Base-by-base conservation (phyloP, 768 basidiomycete genomes). In the Kwoniella dejecticola region DNA sequence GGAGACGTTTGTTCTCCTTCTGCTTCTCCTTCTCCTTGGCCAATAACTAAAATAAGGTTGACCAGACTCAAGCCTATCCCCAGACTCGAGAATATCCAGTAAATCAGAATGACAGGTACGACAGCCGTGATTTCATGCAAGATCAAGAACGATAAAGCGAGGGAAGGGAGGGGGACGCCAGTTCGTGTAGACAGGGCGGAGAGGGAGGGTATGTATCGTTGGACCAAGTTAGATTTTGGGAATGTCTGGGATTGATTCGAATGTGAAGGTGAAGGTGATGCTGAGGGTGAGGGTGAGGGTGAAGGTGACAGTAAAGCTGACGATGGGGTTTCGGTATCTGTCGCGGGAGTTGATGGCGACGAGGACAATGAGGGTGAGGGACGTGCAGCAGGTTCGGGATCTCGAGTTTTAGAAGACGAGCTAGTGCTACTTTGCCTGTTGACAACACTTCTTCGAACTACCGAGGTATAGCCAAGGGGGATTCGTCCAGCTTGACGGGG, bases 91-190 rank as follows among this genome's bases (percentile, higher is more conserved):
- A 90, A 85, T 0, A 82, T 81, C 71, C 85, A 90, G 77, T 91
- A 95, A 38, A 89, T 74, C 33, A 85, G 84, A 3, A 88, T 83
- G 27, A 93, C 82, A 2, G 92, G 90, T 0, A 86, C 82, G 52
- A 93, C 72, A 0, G 92, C 91, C 0, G 91, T 92, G 11, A 90
- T 65, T 73, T 96, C 92, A 72, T 96, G 93, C 2, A 96, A 82
- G 54, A 93, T 79, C 4, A 84, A 86, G 66, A 96, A 95, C 0
- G 91, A 90, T 41, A 89, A 65, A 8, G 84, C 66, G 64, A 96
- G 83, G 11, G 90, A 91, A 0, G 90, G 83, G 0, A 94, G 74
- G 13, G 90, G 89, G 1, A 89, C 82, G 17, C 88, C 85, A 17
- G 90, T 90, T 36, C 87, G 84, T 5, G 82, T 78, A 17, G 91